phyloP scores from a whole-genome alignment of 2,329 filamentous ascomycete species.

The Huntiella omanensis region DNA sequence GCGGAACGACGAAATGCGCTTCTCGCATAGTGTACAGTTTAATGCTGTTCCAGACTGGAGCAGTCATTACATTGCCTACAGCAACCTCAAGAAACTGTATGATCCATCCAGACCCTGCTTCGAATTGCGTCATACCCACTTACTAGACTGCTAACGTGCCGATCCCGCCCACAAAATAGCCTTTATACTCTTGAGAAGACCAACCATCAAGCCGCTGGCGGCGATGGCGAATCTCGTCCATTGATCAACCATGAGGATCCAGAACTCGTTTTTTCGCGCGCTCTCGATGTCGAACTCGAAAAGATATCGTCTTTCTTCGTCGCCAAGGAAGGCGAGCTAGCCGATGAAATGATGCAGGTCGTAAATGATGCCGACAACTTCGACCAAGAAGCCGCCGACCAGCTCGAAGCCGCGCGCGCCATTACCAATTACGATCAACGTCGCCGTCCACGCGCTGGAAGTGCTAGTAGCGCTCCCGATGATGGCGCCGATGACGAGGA shows the following conservation, averaged over 20 bases:
- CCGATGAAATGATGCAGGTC: slow-evolving; percentile 62
- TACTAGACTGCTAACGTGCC: slow-evolving; percentile 13
- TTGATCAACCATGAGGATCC: slow-evolving; percentile 58
- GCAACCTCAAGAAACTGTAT: slow-evolving; percentile 94
- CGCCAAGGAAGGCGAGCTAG: slow-evolving; percentile 74
- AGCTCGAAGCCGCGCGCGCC: slow-evolving; percentile 19
- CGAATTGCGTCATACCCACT: not conserved
- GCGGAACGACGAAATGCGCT: slow-evolving; percentile 85
- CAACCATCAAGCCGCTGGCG: slow-evolving; percentile 30
- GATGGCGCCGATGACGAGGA: slow-evolving; percentile 34
- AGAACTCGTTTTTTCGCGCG: slow-evolving; percentile 61
- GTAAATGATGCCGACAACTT: slow-evolving; percentile 53
- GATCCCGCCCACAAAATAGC: slow-evolving; percentile 25
- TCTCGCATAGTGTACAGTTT: slow-evolving; percentile 98
- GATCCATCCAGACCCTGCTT: slow-evolving; percentile 16
- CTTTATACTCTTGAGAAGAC: slow-evolving; percentile 92
- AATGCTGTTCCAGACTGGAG: slow-evolving; percentile 99
- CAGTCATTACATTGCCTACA: slow-evolving; percentile 93
- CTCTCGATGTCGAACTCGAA: slow-evolving; percentile 75
- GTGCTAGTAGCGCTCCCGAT: slow-evolving; percentile 25
- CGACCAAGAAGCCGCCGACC: slow-evolving; percentile 36
- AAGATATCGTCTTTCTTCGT: slow-evolving; percentile 87
- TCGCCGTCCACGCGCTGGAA: slow-evolving; percentile 16
- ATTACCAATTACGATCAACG: slow-evolving; percentile 12
- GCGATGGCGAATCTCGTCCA: slow-evolving; percentile 70